Conservation (phyloP, 2,329 filamentous ascomycete species). For the Graphilbum ipis-grandicollis region DNA sequence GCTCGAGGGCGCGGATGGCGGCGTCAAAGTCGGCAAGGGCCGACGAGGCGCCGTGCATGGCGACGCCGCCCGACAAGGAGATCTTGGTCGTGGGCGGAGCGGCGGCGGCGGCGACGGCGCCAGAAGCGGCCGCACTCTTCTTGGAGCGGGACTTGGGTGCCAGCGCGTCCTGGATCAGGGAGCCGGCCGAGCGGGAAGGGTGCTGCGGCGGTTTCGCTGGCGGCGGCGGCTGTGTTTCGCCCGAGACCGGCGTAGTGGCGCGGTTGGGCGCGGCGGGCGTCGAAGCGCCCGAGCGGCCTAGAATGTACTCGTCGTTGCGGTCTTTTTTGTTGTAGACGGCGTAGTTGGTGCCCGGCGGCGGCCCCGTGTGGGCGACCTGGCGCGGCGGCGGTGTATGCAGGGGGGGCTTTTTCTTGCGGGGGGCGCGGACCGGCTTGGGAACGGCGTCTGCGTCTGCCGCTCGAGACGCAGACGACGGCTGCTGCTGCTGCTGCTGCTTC, state of each 20-base stretch:
- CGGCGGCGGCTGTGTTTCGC: conserved; percentile 17
- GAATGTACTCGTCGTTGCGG: conserved; percentile 55
- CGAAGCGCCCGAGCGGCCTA: conserved; percentile 25
- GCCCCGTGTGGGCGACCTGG: conserved; percentile 44
- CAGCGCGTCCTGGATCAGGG: conserved; percentile 59
- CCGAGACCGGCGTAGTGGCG: not conserved
- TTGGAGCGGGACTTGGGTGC: conserved; percentile 30
- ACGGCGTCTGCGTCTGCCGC: conserved; percentile 18
- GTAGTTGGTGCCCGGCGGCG: conserved; percentile 44
- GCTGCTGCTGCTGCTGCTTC: conserved; percentile 2
- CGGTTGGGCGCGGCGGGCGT: conserved; percentile 12
- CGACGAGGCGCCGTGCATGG: conserved; percentile 68
- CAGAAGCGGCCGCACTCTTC: conserved; percentile 23
- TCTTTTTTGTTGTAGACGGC: conserved; percentile 62
- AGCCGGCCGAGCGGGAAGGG: conserved; percentile 55
- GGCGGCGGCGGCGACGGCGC: not conserved
- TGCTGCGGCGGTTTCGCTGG: conserved; percentile 18
- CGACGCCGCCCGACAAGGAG: conserved; percentile 56
- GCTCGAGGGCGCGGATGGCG: conserved; percentile 74
- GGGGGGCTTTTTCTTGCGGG: conserved; percentile 40
- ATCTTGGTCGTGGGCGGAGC: conserved; percentile 35
- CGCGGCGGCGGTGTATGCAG: conserved; percentile 49
- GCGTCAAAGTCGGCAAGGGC: conserved; percentile 55
- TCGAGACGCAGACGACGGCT: not conserved
- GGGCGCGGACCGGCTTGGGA: conserved; percentile 29